Base-by-base conservation (phyloP, 805 yeast genomes). In the Suhomyces pyralidae region DNA sequence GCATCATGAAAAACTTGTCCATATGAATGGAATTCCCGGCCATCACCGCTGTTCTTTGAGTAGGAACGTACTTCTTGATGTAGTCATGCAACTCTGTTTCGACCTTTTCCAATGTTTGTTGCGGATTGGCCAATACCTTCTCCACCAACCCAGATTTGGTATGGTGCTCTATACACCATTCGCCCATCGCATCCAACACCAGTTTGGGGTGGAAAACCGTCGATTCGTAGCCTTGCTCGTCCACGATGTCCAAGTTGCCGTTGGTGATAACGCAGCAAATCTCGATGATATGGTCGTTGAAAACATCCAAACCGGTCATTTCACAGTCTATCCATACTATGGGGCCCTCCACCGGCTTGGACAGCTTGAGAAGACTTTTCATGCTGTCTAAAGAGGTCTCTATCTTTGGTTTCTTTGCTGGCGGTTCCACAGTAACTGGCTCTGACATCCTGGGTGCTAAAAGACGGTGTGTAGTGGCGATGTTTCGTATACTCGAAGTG, bases 251-350 rank as follows among this genome's bases (percentile, higher is more conserved):
- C 55, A 94, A 77, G 54, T 90, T 73, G 8, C 88, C 90, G 63
- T 93, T 96, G 1, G 99, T 94, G 45, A 94, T 77, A 40, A 93
- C 73, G 66, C 97, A 91, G 66, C 97, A 90, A 25, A 94, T 85
- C 69, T 94, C 99, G 54, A 94, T 88, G 60, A 94, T 92, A 53
- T 81, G 83, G 66, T 94, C 98, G 36, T 62, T 59, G 46, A 71
- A 68, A n/a, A 85, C 83, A 60, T 93, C 87, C 40, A 94, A 73
- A 0, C 99, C 99, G 0, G 99, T 94, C 99, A 94, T 94, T 67
- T 94, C 99, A 70, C 98, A 94, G 71, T 94, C 99, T 15, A 94
- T 79, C 99, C 99, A 94, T 3, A 94, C 96, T 17, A 93, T 76
- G 1, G 78, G 78, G 51, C 67, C 65, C 54, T 53, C 51, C 45